These are phyloP conservation scores for Trichoderma sp. DNA, from an alignment of 2,329 filamentous ascomycete species.

Conservation along the genomic window DNA sequence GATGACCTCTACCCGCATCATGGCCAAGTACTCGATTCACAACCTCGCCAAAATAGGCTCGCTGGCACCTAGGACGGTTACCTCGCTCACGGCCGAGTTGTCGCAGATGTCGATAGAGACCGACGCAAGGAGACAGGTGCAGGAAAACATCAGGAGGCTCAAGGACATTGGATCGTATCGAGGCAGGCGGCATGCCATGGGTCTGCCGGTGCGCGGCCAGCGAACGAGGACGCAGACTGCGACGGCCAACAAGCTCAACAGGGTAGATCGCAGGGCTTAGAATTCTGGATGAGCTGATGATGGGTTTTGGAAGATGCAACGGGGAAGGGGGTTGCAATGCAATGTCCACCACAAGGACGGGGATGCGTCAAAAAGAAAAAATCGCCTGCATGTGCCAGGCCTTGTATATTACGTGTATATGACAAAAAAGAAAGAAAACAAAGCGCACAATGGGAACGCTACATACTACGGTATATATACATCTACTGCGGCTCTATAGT, in stretches of 20 bases:
- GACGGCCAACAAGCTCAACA: constrained; percentile 61
- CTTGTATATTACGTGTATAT: constrained; percentile 34
- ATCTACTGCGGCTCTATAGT: not conserved
- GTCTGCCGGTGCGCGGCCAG: constrained; percentile 86
- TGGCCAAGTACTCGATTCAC: constrained; percentile 88
- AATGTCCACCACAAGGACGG: not conserved
- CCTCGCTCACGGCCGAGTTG: constrained; percentile 78
- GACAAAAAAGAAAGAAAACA: not conserved
- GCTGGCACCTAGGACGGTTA: constrained; percentile 71
- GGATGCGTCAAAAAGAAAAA: not conserved
- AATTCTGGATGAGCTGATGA: not conserved
- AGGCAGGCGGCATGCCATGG: constrained; percentile 88
- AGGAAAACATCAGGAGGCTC: constrained; percentile 81
- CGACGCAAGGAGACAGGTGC: constrained; percentile 71
- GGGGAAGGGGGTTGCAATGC: not conserved
- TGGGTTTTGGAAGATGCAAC: not conserved
- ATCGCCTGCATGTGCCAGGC: not conserved
- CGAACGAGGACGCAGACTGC: constrained; percentile 72
- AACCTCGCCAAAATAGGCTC: constrained; percentile 74
- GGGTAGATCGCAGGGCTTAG: constrained; percentile 41
- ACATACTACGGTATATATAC: not conserved
- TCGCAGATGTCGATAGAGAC: constrained; percentile 93
- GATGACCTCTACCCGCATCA: constrained; percentile 65
- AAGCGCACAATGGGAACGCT: not conserved
- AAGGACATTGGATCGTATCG: constrained; percentile 89